phyloP scores from a whole-genome alignment of 2,329 filamentous ascomycete genomes.

The Westerdykella ornata region DNA sequence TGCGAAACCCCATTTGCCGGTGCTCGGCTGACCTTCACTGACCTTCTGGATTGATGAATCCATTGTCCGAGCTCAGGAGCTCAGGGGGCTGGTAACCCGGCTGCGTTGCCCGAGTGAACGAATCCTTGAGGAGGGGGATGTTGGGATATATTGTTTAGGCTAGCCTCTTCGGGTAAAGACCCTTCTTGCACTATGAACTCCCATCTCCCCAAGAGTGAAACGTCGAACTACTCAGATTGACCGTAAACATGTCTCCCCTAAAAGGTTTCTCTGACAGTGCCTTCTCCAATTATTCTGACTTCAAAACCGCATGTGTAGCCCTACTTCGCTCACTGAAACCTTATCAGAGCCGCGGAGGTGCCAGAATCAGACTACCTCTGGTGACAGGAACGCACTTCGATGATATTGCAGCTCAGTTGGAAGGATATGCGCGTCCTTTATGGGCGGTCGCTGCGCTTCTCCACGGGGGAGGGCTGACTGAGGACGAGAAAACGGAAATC shows the following conservation, averaged over 20 bases:
- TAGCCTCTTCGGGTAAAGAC: too few species aligned
- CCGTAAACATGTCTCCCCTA: constrained; percentile 20
- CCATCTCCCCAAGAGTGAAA: too few species aligned
- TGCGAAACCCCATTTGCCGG: constrained; percentile 6
- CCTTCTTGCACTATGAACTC: too few species aligned
- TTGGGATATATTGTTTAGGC: too few species aligned
- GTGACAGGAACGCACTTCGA: constrained; percentile 33
- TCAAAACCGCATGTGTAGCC: constrained; percentile 17
- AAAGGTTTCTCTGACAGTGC: constrained; percentile 25
- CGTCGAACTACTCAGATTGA: too few species aligned
- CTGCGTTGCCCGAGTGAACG: too few species aligned
- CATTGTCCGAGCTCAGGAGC: neutral
- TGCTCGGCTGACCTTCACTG: constrained; percentile 14
- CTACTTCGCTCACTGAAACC: constrained; percentile 22
- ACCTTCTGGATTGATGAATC: neutral
- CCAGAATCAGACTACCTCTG: constrained; percentile 26
- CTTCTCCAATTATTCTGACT: constrained; percentile 21
- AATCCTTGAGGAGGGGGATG: too few species aligned
- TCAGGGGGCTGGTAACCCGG: too few species aligned
- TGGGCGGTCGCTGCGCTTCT: constrained; percentile 30
- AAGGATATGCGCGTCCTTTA: constrained; percentile 30
- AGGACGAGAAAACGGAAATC: constrained; percentile 15
- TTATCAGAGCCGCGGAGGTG: constrained; percentile 28
- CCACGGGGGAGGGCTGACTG: constrained; percentile 11
- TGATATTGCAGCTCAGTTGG: constrained; percentile 31